A percentile compares a stretch with the other conserved stretches of the same genome.
Conservation (phyloP, 1,284 basidiomycete species). For the Laetiporus sulphureus region DNA sequence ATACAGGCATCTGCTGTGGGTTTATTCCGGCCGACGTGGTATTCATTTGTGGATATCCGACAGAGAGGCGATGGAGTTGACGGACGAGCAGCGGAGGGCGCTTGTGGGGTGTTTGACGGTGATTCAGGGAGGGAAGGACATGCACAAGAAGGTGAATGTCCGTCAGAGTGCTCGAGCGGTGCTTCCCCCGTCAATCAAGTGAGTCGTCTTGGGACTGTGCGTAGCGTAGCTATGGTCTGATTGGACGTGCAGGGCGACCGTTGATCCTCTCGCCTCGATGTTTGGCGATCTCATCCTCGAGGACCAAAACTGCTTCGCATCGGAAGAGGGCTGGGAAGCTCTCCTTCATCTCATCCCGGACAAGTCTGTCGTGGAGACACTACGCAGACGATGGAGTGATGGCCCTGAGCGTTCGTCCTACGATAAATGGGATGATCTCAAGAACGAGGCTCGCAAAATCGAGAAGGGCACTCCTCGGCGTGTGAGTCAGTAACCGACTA, state of each 20-base stretch:
- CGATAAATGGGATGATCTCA: slow-evolving; percentile 76
- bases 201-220: slow-evolving; percentile 24
- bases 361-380: slow-evolving; percentile 34
- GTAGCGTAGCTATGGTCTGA: slow-evolving; percentile 2
- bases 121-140: slow-evolving; percentile 78
- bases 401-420: slow-evolving; percentile 48
- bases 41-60: slow-evolving; percentile 99
- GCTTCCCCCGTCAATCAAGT: slow-evolving; percentile 74
- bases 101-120: slow-evolving; percentile 88
- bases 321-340: slow-evolving; percentile 66
- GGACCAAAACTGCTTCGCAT: slow-evolving; percentile 85
- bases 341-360: slow-evolving; percentile 78
- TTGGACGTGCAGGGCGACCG: slow-evolving; percentile 34
- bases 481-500: slow-evolving; percentile 20
- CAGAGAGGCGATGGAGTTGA: slow-evolving; percentile 78
- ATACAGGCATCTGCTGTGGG: slow-evolving; percentile 83
- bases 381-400: slow-evolving; percentile 61
- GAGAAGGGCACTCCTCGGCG: slow-evolving; percentile 26
- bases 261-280: slow-evolving; percentile 43
- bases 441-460: slow-evolving; percentile 25
- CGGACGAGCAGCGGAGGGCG: slow-evolving; percentile 86
- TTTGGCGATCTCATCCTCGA: slow-evolving; percentile 72
- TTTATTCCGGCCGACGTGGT: slow-evolving; percentile 96
- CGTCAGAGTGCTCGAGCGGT: slow-evolving; percentile 39
- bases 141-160: slow-evolving; percentile 81